Evolutionary conservation across 306 rosid genomes (phyloP), one percentile per base, ranked within the genome.

Genomic region (Mimosa bimucronata): DNA sequence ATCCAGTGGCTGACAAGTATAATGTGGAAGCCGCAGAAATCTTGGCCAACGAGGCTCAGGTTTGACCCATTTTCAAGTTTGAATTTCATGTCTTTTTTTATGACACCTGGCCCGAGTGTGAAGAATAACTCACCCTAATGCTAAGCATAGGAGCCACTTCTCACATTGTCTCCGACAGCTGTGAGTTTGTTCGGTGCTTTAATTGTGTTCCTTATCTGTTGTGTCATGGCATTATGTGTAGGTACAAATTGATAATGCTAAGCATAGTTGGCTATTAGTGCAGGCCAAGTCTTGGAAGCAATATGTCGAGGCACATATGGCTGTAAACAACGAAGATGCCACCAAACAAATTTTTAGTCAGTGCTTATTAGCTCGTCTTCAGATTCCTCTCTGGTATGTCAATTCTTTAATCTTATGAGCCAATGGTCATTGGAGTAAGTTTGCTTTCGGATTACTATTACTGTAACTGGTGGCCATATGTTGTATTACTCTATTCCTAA

Each of bases 241-340:
- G 42, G 21, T 34, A 34, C 38, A 6, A 34, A 34, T 73, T 26
- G 9, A 58, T n/a, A 66, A 34, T 77, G 38, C 25, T 80, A 82
- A 28, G 16, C 38, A 14, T 15, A 9, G 31, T 75, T 53, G 66
- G 58, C 19, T 58, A 75, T 78, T 88, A 44, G 75, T 37, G 74
- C 87, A 94, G 98, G 97, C 95, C 79, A 95, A 91, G 82, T 95
- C 85, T 88, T 95, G 98, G 98, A 95, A 88, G 88, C 98, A 95
- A 50, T 95, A 95, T 86, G 98, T 90, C 80, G 98, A 95, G 92
- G 97, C 95, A 26, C 83, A 95, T 72, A 89, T 92, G 94, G 90
- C 89, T 83, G 89, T 83, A n/a, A 95, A 91, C 83, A 92, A 92
- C 57, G 98, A 95, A 23, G 98, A 95, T 72, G 98, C 98, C 28